Conservation (phyloP, 139 green algal species). For the Parachlorella kessleri region DNA sequence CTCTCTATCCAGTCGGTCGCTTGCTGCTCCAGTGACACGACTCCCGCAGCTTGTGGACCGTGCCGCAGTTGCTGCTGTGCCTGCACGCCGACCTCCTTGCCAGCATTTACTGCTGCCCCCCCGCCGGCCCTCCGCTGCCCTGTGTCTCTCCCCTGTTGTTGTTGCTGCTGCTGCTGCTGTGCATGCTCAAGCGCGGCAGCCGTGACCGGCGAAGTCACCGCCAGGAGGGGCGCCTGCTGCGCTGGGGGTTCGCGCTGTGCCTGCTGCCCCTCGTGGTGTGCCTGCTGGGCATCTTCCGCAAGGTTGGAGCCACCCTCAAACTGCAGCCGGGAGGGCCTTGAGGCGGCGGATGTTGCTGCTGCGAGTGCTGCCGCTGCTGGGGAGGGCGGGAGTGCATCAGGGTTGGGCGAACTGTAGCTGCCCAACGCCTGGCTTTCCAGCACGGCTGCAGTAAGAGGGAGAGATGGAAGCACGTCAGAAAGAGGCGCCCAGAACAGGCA, state of each 20-base stretch:
- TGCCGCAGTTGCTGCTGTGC: no score
- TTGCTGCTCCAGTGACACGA: slow-evolving; percentile 4
- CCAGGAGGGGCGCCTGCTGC: not conserved
- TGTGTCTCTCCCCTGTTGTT: not conserved
- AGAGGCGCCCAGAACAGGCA: no score
- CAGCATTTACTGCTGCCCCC: no score
- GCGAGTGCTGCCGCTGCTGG: not conserved
- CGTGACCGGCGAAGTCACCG: not conserved
- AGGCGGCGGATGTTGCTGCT: not conserved
- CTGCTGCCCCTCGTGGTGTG: not conserved
- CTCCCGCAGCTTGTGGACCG: no score
- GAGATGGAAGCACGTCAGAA: no score
- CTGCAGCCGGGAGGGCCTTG: no score
- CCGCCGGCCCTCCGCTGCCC: no score
- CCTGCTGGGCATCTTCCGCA: not conserved
- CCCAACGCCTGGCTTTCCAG: slow-evolving; percentile 56
- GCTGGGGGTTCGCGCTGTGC: not conserved
- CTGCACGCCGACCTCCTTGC: no score
- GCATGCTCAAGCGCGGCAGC: not conserved
- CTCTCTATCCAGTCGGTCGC: slow-evolving; percentile 67
- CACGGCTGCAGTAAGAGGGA: slow-evolving; percentile 40
- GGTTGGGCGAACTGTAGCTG: slow-evolving; percentile 33
- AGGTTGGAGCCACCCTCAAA: no score
- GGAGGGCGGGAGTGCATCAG: not conserved
- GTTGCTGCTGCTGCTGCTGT: not conserved